These are phyloP conservation scores for Leccinum variicolor DNA, from an alignment of 768 basidiomycete genomes.

Conservation along the genomic window DNA sequence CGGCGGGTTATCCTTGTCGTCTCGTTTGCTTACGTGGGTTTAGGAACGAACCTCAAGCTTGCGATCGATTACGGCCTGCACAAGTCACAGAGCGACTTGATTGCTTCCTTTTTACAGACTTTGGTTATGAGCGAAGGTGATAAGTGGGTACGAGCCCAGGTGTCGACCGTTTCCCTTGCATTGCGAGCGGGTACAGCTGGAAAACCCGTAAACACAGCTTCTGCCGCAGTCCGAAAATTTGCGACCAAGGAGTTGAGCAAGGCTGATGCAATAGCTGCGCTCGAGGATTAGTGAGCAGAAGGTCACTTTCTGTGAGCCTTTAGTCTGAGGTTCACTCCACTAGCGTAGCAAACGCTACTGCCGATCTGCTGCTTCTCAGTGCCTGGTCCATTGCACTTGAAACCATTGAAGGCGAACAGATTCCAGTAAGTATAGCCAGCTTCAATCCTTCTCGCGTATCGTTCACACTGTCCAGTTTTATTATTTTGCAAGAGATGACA, in stretches of 20 bases:
- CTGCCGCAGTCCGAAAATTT: constrained; percentile 76
- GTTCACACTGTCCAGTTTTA: constrained; percentile 47
- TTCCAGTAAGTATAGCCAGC: constrained; percentile 56
- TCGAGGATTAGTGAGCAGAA: constrained; percentile 85
- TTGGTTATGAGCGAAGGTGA: constrained; percentile 97
- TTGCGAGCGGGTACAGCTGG: constrained; percentile 64
- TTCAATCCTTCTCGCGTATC: neutral
- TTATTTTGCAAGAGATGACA: constrained; percentile 91
- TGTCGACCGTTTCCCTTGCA: constrained; percentile 64
- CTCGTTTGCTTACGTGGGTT: constrained; percentile 64
- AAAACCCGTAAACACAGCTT: constrained; percentile 73
- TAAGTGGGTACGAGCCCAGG: constrained; percentile 76
- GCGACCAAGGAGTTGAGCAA: constrained; percentile 83
- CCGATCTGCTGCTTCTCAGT: constrained; percentile 78
- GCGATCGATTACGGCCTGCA: constrained; percentile 89
- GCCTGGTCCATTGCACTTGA: constrained; percentile 71
- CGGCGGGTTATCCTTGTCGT: constrained; percentile 64
- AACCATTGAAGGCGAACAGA: constrained; percentile 54
- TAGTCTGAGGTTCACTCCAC: neutral
- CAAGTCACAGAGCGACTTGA: constrained; percentile 76
- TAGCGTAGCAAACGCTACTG: constrained; percentile 86
- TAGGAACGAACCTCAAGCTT: constrained; percentile 82
- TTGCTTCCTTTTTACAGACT: constrained; percentile 91
- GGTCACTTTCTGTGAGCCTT: neutral
- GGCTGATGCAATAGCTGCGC: constrained; percentile 70